Evolutionary conservation across 1,139 yeast species (phyloP).

Genomic region (Candida gigantensis): DNA sequence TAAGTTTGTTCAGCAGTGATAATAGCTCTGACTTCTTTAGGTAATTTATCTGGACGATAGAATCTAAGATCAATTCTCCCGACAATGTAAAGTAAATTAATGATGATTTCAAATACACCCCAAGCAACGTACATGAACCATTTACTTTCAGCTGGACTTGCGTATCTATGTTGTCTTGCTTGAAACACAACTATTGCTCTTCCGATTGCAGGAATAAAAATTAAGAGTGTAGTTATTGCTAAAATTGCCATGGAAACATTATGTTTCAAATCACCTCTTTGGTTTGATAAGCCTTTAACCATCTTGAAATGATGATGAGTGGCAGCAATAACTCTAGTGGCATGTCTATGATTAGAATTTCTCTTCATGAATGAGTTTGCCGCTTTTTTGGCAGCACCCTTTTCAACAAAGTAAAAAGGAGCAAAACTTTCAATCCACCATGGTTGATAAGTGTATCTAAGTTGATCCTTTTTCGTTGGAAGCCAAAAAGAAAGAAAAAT

Average conservation of each 20-base stretch:
- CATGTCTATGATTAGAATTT: slow-evolving; percentile 46
- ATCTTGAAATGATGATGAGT: slow-evolving; percentile 43
- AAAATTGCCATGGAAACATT: slow-evolving; percentile 37
- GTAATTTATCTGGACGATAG: slow-evolving; percentile 48
- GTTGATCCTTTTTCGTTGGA: slow-evolving; percentile 47
- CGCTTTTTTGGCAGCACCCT: slow-evolving; percentile 40
- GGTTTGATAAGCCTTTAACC: slow-evolving; percentile 43
- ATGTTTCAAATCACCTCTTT: slow-evolving; percentile 42
- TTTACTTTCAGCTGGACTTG: slow-evolving; percentile 25
- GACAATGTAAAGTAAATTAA: slow-evolving; percentile 37
- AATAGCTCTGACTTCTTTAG: slow-evolving; percentile 37
- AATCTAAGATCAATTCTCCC: slow-evolving; percentile 50
- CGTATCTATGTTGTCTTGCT: slow-evolving; percentile 21
- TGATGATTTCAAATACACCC: slow-evolving; percentile 41
- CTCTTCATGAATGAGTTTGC: slow-evolving; percentile 46
- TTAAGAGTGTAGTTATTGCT: slow-evolving; percentile 32
- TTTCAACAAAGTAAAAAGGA: slow-evolving; percentile 44
- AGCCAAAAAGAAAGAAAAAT: slow-evolving; percentile 41
- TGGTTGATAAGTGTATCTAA: slow-evolving; percentile 46
- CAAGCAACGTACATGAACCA: slow-evolving; percentile 39
- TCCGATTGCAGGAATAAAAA: slow-evolving; percentile 33
- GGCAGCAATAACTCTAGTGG: slow-evolving; percentile 46
- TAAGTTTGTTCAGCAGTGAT: slow-evolving; percentile 43
- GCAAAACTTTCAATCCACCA: slow-evolving; percentile 50
- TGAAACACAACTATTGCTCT: slow-evolving; percentile 38